Evolutionary conservation across 2,329 filamentous ascomycete genomes (phyloP), one percentile per base, ranked within the genome.

Genomic region (Dryadomyces quercivorus): DNA sequence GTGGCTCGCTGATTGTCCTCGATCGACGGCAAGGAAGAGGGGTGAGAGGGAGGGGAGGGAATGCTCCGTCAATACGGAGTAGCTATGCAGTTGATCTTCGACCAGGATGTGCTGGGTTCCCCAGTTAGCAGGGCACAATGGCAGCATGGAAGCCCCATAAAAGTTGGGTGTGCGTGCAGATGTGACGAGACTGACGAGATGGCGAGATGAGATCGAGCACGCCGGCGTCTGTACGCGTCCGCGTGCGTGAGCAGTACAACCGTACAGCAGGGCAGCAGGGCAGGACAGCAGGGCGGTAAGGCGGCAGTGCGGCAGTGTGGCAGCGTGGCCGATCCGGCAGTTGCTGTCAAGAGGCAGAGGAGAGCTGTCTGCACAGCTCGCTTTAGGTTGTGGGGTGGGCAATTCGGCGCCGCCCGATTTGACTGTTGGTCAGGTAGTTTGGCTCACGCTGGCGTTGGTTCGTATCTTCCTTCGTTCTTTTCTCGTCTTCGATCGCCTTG

Each of bases 11-110:
- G 15, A 26, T 26, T 34, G 12, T 42, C 22, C 45, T 38, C 47
- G 47, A 50, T 50, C 47, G 47, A 50, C 47, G 34, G 47, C 47
- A 36, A 50, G 47, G 47, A 50, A 38, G 47, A 31, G 34, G 34
- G 47, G 31, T 16, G 26, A 44, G 42, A 13, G 38, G 38, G 16
- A 42, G 38, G 12, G 38, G 16, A 13, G 38, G 38, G 12, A n/a
- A n/a, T 42, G 38, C 12, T 15, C 12, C 12, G 38, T 13, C 5
- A n/a, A 42, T 15, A n/a, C 12, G 38, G 38, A 42, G 26, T 48
- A 48, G 46, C 22, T 34, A 16, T 46, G 44, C 44, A 46, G 44
- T 22, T 48, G 46, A 48, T 48, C 46, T 4, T 36, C 46, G 46
- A 48, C 46, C 22, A 48, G 46, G 46, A 22, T 48, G 8, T 21